Evolutionary conservation across 2,329 filamentous ascomycete genomes (phyloP).

Genomic region (Aspergillus pseudotamarii): DNA sequence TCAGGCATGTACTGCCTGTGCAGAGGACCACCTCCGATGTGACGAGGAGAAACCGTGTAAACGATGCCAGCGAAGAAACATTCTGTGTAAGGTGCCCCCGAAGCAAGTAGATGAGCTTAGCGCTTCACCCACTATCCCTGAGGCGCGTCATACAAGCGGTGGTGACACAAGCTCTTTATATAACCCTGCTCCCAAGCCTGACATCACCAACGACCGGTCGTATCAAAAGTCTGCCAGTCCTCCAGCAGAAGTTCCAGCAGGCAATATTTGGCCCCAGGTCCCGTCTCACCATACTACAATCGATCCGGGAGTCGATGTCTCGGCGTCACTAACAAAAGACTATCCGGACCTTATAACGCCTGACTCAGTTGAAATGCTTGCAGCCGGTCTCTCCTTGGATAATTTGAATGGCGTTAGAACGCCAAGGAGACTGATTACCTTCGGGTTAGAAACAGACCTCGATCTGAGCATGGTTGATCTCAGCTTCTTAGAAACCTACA

Average conservation of each 20-base stretch:
- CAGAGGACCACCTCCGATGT: conserved; percentile 34
- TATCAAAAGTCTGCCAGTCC: not conserved
- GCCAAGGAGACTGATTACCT: conserved; percentile 12
- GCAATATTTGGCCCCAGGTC: not conserved
- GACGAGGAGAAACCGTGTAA: conserved; percentile 35
- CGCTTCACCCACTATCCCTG: not conserved
- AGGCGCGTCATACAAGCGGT: not conserved
- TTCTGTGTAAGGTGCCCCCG: conserved; percentile 13
- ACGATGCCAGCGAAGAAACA: conserved; percentile 29
- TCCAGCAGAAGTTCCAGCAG: not conserved
- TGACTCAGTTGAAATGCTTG: not conserved
- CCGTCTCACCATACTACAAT: not conserved
- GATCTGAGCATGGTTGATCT: conserved; percentile 37
- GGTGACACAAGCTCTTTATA: not conserved
- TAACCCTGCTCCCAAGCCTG: not conserved
- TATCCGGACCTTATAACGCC: not conserved
- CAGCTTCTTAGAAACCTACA: conserved; percentile 37
- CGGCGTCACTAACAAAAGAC: not conserved
- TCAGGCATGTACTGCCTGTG: conserved; percentile 32
- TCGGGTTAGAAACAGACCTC: conserved; percentile 23
- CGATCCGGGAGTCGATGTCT: not conserved
- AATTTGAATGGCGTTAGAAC: conserved; percentile 11
- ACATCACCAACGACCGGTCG: not conserved
- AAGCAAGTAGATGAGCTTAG: not conserved
- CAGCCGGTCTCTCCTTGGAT: not conserved